Evolutionary conservation across 75 land plant species (phyloP).

Genomic region (Cunninghamia lanceolata): DNA sequence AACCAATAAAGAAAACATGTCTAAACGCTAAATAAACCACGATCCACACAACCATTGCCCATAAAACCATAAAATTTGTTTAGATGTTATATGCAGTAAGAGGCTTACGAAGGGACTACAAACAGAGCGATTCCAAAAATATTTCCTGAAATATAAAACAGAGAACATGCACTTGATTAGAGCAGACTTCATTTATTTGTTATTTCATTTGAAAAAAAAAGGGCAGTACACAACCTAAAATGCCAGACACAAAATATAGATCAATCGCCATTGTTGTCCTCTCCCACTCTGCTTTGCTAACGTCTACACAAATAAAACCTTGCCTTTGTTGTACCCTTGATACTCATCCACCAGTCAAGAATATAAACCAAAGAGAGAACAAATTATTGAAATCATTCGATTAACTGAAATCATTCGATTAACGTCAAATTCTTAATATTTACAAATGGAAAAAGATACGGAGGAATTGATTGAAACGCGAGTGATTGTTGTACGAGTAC

Average conservation of each 20-base stretch:
- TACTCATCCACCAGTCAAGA: no score
- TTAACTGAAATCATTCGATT: no score
- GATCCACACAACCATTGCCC: background rate
- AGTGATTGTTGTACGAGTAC: no score
- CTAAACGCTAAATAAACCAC: background rate
- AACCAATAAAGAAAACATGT: no score
- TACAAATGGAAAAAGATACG: no score
- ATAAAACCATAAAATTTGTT: background rate
- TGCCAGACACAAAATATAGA: background rate
- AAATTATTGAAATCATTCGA: no score
- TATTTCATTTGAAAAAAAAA: background rate
- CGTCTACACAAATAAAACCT: no score
- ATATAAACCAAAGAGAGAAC: no score
- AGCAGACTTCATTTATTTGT: background rate
- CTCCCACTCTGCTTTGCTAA: background rate
- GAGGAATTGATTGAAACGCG: no score
- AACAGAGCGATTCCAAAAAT: background rate
- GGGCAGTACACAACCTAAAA: background rate
- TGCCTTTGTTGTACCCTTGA: no score
- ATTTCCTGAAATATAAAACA: background rate
- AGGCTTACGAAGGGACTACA: background rate
- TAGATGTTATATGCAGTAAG: no score
- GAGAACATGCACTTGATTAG: background rate
- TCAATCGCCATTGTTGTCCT: background rate
- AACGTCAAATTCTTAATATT: no score